Evolutionary conservation across 148 eudicot genomes (phyloP), one percentile per base, ranked within the genome.

Genomic region (Drosera capensis): DNA sequence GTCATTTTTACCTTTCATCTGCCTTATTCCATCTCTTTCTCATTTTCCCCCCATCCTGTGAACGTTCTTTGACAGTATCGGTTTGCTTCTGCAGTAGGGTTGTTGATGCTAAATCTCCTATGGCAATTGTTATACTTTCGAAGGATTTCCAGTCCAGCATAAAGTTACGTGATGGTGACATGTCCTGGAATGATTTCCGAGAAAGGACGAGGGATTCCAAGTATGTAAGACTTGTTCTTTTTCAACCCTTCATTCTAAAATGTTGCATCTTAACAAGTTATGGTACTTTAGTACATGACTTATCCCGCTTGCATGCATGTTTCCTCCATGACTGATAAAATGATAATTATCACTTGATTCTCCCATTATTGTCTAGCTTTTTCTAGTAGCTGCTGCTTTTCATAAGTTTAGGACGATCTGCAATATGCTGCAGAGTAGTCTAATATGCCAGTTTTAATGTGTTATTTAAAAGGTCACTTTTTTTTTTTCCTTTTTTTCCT

Each of bases 91-190:
- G 60, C 80, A 90, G 99, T 56, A 63, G 78, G 72, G 82, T 90
- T 45, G 51, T 81, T 55, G 99, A 84, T 60, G 95, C 99, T 50
- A 67, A 73, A 50, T 82, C 99, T 52, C 95, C 95, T 0, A 47
- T 63, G 48, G 85, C 99, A 31, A 76, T 90, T 50, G 86, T 78
- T 51, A 60, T 78, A 38, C 80, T 78, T 17, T 19, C 60, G 48
- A 66, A 56, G 49, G 76, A 67, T 34, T 65, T 71, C 18, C 39
- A 21, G 15, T 19, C 49, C 29, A 68, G 63, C 52, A 57, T 59
- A 14, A 66, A 54, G 43, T 66, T 90, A 53, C 95, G 94, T 18
- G 68, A 65, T 23, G 75, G 77, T 50, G 99, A 90, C 64, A 63
- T 84, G 25, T 78, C 78, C 43, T 90, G 95, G 93, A 71, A 73